Conservation (phyloP, 345 rosid species). For the Gossypioides kirkii region DNA sequence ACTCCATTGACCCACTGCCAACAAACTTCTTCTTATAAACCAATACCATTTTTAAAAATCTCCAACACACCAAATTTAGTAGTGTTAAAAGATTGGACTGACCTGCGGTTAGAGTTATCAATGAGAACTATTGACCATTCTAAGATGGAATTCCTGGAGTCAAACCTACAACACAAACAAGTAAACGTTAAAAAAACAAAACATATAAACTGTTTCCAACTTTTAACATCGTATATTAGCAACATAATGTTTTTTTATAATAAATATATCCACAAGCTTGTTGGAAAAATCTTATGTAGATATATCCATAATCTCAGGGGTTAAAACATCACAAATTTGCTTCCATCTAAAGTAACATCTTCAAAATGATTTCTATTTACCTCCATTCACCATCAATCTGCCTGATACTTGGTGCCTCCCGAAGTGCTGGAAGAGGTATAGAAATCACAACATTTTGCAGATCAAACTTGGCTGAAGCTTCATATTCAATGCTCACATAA, state of each 20-base stretch:
- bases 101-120: constrained; percentile 97
- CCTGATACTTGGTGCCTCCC: constrained; percentile 80
- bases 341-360: background rate
- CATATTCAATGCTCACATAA: constrained; percentile 93
- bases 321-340: background rate
- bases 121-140: constrained; percentile 94
- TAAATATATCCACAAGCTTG: background rate
- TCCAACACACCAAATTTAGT: background rate
- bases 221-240: background rate
- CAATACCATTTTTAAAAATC: background rate
- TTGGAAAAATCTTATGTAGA: background rate
- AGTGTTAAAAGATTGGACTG: background rate
- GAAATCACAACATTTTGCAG: constrained; percentile 77
- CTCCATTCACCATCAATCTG: constrained; percentile 99
- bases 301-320: background rate
- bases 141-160: constrained; percentile 78
- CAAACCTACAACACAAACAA: constrained; percentile 49
- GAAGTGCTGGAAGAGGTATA: constrained; percentile 92
- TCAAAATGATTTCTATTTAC: constrained; percentile 26
- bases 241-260: background rate
- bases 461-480: constrained; percentile 90
- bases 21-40: background rate
- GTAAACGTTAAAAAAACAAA: background rate
- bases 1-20: constrained; percentile 97
- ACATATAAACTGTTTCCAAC: background rate